Conservation (phyloP, 441 rosid species). For the Kokia cookei region DNA sequence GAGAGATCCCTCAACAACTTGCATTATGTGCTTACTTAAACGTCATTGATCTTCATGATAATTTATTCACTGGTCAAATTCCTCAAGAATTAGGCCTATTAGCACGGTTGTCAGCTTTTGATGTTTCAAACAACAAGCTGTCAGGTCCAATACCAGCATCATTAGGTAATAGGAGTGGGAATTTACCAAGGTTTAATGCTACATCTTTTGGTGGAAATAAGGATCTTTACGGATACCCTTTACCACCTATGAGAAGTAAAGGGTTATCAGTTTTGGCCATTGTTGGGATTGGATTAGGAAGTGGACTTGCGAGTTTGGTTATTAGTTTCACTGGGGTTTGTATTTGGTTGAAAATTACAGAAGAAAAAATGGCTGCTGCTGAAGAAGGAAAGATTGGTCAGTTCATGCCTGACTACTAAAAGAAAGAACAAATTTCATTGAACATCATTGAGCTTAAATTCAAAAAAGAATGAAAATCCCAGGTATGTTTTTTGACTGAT, state of each 20-base stretch:
- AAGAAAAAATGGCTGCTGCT: conserved; percentile 69
- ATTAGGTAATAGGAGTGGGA: conserved; percentile 67
- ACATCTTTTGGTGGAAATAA: conserved; percentile 73
- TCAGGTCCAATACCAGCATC: conserved; percentile 78
- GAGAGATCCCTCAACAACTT: conserved; percentile 71
- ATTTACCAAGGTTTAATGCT: conserved; percentile 69
- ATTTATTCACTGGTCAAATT: conserved; percentile 67
- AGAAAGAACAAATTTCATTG: neutral
- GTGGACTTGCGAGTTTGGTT: conserved; percentile 84
- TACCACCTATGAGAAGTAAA: conserved; percentile 54
- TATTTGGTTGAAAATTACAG: conserved; percentile 83
- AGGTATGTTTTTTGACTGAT: conserved; percentile 19
- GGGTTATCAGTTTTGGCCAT: conserved; percentile 75
- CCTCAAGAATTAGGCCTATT: conserved; percentile 74
- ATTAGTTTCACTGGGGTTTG: conserved; percentile 90
- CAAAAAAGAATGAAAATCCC: conserved; percentile 3
- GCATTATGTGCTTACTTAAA: conserved; percentile 84
- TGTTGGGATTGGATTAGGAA: conserved; percentile 91
- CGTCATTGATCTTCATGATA: conserved; percentile 86
- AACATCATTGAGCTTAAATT: neutral
- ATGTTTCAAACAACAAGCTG: conserved; percentile 75
- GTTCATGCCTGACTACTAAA: conserved; percentile 85
- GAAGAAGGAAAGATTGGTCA: conserved; percentile 76
- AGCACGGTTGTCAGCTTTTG: conserved; percentile 67
- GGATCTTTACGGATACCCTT: conserved; percentile 88